Evolutionary conservation across 176 grass and related monocot genomes (phyloP), one percentile per base, ranked within the genome.

Genomic region (Poa pratensis): DNA sequence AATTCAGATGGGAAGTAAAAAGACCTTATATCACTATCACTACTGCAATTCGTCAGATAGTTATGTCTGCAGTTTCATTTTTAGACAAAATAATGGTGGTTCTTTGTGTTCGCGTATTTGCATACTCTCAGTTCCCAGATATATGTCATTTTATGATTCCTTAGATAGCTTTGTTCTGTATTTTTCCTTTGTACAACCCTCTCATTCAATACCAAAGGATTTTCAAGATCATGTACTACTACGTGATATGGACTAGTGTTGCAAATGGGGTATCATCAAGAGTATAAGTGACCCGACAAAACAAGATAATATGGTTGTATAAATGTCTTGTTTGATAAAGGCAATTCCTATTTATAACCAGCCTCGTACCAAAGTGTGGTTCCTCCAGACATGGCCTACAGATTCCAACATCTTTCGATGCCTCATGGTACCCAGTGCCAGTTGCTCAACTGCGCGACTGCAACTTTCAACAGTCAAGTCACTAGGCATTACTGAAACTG

Each of bases 1-100:
- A 61, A 12, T 63, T 83, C 19, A 55, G 13, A 87, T 6, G 20
- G n/a, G n/a, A 20, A 67, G 59, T 75, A 39, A 50, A 27, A 86
- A 19, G 17, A 27, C 22, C n/a, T 69, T 45, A 76, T 49, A 3
- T 46, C n/a, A n/a, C n/a, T n/a, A n/a, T n/a, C 34, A 30, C 57
- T 69, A 66, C n/a, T 76, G 72, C 23, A 69, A 49, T 12, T 49
- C 13, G 0, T 15, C 48, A 49, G 13, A 4, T 14, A 49, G 13
- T 0, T 45, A 58, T 69, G 39, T 77, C 52, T 16, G 2, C 3
- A 0, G 11, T 76, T 34, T 76, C 1, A 4, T 32, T 20, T 11
- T 32, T 75, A 17, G 18, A 12, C 8, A 20, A 76, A 76, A 54
- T 3, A 76, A 54, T 54, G 2, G 1, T 20, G 12, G 5, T 3